Conservation (phyloP, 495 filamentous ascomycete species). For the Penicillium chermesinum region DNA sequence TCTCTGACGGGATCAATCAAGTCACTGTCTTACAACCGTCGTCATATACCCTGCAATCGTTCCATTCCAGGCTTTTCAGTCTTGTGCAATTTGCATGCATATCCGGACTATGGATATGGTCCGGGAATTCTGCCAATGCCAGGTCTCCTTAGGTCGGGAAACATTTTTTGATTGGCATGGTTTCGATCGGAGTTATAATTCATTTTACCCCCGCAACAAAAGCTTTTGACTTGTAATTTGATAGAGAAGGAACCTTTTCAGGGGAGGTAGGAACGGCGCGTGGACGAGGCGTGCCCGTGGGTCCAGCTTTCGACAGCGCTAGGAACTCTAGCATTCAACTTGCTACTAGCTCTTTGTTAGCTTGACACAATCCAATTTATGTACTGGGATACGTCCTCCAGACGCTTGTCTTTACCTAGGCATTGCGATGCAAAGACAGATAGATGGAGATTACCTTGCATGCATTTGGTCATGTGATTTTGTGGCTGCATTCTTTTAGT, state of each 20-base stretch:
- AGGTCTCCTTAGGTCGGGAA: constrained; percentile 5
- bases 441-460: background rate
- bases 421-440: background rate
- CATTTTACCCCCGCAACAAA: constrained; percentile 13
- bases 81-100: constrained; percentile 4
- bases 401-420: background rate
- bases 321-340: background rate
- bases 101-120: background rate
- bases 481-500: background rate
- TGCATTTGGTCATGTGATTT: background rate
- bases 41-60: constrained; percentile 12
- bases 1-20: constrained; percentile 7
- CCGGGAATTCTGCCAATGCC: background rate
- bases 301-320: background rate
- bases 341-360: background rate
- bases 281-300: too few relatives aligned
- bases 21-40: constrained; percentile 1
- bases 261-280: constrained; percentile 1
- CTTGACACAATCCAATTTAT: background rate
- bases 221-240: constrained; percentile 20
- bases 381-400: background rate
- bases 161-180: constrained; percentile 15
- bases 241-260: constrained; percentile 16
- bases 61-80: constrained; percentile 9
- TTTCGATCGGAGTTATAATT: constrained; percentile 18